Conservation (phyloP, 352 stramenopile genomes). For the Phytopythium sindhum region DNA sequence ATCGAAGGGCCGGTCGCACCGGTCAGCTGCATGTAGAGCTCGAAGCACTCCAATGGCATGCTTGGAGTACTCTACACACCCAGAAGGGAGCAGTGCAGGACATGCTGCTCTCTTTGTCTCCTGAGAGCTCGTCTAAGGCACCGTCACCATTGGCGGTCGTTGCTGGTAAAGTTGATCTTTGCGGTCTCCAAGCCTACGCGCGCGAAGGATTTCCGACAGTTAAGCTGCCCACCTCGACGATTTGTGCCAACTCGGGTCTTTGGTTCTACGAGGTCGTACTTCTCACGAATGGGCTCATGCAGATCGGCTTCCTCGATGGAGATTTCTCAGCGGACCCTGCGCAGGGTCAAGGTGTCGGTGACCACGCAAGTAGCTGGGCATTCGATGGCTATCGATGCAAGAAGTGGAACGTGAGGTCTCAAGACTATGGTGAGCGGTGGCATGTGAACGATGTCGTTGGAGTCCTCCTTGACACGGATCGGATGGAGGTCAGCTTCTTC, state of each 20-base stretch:
- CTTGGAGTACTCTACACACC: background rate
- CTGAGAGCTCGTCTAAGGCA: background rate
- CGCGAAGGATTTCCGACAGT: constrained; percentile 83
- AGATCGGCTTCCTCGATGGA: constrained; percentile 92
- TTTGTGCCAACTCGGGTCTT: constrained; percentile 54
- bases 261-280: constrained; percentile 92
- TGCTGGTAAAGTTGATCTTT: constrained; percentile 67
- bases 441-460: constrained; percentile 79
- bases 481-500: constrained; percentile 85
- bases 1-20: background rate
- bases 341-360: constrained; percentile 89
- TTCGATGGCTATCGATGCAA: constrained; percentile 90
- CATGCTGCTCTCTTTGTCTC: background rate
- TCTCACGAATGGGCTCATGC: constrained; percentile 88
- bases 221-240: constrained; percentile 35
- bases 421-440: constrained; percentile 86
- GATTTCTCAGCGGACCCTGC: constrained; percentile 80
- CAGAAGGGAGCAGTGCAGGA: background rate
- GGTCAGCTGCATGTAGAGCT: constrained; percentile 15
- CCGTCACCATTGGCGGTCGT: constrained; percentile 41
- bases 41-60: constrained; percentile 29
- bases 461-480: constrained; percentile 83
- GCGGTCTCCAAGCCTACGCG: constrained; percentile 47
- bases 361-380: constrained; percentile 88
- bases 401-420: constrained; percentile 85